Conservation (phyloP, 2,329 filamentous ascomycete species). For the Pseudogymnoascus sp. region DNA sequence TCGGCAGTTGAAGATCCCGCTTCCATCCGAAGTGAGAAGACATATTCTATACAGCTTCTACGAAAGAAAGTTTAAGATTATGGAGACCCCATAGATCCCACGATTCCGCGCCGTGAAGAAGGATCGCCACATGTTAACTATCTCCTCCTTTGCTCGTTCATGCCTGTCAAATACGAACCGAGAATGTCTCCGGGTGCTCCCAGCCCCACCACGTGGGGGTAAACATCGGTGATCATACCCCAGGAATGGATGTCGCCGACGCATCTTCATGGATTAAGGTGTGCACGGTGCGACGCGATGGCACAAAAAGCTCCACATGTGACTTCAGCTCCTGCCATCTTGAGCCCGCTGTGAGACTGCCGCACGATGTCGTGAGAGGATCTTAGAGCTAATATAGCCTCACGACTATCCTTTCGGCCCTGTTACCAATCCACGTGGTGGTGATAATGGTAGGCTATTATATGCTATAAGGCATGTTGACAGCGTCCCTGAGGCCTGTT, state of each 20-base stretch:
- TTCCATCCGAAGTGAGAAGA: neutral
- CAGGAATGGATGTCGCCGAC: neutral
- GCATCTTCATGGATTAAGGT: neutral
- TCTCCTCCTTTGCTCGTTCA: neutral
- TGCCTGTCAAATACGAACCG: neutral
- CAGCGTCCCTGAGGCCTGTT: neutral
- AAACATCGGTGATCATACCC: constrained; percentile 2
- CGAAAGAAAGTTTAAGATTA: constrained; percentile 7
- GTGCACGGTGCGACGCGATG: neutral
- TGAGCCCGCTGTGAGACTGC: neutral
- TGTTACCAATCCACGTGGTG: neutral
- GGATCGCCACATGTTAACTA: neutral
- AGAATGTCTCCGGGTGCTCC: neutral
- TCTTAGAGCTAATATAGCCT: constrained; percentile 1
- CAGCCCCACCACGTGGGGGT: neutral
- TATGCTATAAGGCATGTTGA: neutral
- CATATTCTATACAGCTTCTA: neutral
- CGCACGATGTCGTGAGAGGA: neutral
- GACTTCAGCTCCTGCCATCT: neutral
- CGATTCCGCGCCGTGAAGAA: neutral
- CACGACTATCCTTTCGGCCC: constrained; percentile 2
- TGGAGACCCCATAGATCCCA: neutral
- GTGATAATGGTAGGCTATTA: neutral
- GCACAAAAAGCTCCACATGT: neutral
- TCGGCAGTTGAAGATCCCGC: neutral